Base-by-base conservation (phyloP, 371 early-diverging fungal species). In the Mortierella sp. region DNA sequence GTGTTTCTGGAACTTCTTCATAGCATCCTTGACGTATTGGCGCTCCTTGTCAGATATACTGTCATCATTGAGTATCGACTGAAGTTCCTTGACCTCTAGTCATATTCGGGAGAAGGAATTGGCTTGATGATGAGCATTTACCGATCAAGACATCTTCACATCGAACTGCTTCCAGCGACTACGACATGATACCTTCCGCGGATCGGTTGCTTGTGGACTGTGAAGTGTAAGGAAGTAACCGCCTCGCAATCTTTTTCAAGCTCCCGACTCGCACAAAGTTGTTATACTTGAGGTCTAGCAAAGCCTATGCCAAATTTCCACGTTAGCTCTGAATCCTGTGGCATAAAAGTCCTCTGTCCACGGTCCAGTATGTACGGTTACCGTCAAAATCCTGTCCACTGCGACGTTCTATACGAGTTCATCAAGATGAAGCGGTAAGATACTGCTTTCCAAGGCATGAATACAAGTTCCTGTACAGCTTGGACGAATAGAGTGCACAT, bases 191-290 rank as follows among this genome's bases (percentile, higher is more conserved):
- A 65, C 54, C 78, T 79, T 82, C 87, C 61, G 82, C 87, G 6
- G 83, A 79, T 9, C 86, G 81, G 1, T 80, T 64, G 9, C 60
- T 55, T 37, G 83, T 85, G 7, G 88, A 82, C 49, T 88, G 86
- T 1, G 83, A 83, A 1, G 91, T 87, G 57, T 85, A 91, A 0
- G 94, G 92, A 13, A 93, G 71, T 16, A 94, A 66, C 22, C 68
- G 78, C 49, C 88, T 88, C 12, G 90, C 83, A 17, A 96, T 93
- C 67, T 93, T 93, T 64, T 92, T 92, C 57, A 94, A 52, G 61
- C 91, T 95, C 25, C 97, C 97, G 13, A 96, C 89, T 3, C 97
- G 86, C 22, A 94, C 85, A 81, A 96, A 94, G 14, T 89, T 80
- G 48, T 81, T 86, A 61, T 90, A 96, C 1, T 89, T 92, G 0